Conservation (phyloP, 208 protist species). For the Strigomonas galati region DNA sequence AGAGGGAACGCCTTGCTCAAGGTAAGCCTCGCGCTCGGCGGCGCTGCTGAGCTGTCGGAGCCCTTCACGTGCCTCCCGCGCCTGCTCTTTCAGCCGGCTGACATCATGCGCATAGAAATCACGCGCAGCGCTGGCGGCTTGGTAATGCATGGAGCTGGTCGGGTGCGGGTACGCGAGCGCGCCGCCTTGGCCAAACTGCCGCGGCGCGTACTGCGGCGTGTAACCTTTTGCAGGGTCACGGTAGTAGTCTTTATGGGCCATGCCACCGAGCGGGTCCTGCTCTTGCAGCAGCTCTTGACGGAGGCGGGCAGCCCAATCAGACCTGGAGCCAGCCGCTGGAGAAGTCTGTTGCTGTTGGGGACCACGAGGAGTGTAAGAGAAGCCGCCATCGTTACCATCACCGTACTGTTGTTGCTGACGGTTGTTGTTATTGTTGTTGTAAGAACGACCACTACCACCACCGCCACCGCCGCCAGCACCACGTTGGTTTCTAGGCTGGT, state of each 20-base stretch:
- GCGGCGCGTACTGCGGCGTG: conserved; percentile 77
- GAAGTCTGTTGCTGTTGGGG: not conserved
- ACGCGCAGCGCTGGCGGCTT: conserved; percentile 40
- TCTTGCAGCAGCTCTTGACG: conserved; percentile 74
- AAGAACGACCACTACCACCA: not conserved
- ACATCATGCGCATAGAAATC: conserved; percentile 65
- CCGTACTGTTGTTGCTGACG: not conserved
- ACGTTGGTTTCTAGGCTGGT: not conserved
- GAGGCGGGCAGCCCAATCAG: conserved; percentile 65
- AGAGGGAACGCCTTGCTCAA: conserved; percentile 21
- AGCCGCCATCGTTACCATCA: not conserved
- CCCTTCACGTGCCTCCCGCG: conserved; percentile 30
- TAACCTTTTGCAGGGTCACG: conserved; percentile 74
- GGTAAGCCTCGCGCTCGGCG: conserved; percentile 37
- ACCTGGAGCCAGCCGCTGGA: not conserved
- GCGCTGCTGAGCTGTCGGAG: conserved; percentile 28
- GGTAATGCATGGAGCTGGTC: conserved; percentile 29
- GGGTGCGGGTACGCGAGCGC: conserved; percentile 65
- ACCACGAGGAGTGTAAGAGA: not conserved
- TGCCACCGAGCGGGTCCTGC: conserved; percentile 67
- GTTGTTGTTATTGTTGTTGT: not conserved
- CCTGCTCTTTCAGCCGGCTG: conserved; percentile 15
- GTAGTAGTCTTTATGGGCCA: conserved; percentile 86
- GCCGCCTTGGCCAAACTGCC: conserved; percentile 71
- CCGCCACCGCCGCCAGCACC: not conserved